Evolutionary conservation across 371 early-diverging fungal genomes (phyloP).

Genomic region (Circinella umbellata): DNA sequence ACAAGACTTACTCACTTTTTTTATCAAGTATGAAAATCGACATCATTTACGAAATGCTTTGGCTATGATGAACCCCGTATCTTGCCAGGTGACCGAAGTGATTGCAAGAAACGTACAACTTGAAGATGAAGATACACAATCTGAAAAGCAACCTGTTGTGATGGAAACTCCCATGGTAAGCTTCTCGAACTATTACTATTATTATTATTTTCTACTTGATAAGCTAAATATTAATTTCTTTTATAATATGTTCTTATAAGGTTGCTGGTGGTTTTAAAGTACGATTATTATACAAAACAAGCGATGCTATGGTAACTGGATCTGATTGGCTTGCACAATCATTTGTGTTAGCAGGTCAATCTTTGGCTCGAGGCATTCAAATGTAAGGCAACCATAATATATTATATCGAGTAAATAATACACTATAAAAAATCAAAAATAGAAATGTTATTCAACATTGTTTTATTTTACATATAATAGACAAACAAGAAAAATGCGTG

Average conservation of each 20-base stretch:
- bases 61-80: slow-evolving; percentile 38
- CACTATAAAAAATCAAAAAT: too few species aligned
- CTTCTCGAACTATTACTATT: too few species aligned
- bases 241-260: background rate
- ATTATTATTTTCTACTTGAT: too few species aligned
- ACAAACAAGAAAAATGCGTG: slow-evolving; percentile 3
- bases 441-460: background rate
- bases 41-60: slow-evolving; percentile 44
- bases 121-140: slow-evolving; percentile 13
- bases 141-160: slow-evolving; percentile 17
- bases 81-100: slow-evolving; percentile 43
- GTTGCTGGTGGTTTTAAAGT: slow-evolving; percentile 25
- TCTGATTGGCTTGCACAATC: slow-evolving; percentile 45
- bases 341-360: slow-evolving; percentile 35
- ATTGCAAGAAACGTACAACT: slow-evolving; percentile 37
- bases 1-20: slow-evolving; percentile 40
- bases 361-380: slow-evolving; percentile 35
- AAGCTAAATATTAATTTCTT: background rate
- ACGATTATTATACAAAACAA: slow-evolving; percentile 32
- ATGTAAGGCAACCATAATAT: background rate
- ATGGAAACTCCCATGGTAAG: slow-evolving; percentile 13
- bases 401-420: too few species aligned
- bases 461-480: background rate
- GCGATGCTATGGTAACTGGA: slow-evolving; percentile 38
- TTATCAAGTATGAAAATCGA: slow-evolving; percentile 43